Base-by-base conservation (phyloP, 345 rosid genomes). In the Turnera subulata region DNA sequence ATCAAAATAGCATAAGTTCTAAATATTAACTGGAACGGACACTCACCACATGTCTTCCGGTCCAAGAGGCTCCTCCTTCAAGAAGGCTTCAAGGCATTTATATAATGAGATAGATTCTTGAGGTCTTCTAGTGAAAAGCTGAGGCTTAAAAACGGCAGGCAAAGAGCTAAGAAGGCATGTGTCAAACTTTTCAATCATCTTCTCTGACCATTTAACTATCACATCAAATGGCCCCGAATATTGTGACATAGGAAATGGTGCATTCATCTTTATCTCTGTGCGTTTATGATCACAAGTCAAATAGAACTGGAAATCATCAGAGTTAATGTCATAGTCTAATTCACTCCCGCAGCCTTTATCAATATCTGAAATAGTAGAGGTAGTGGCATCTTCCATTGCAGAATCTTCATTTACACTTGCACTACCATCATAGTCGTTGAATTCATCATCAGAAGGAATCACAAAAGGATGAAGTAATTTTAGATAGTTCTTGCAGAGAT, bases 261-360 rank as follows among this genome's bases (percentile, higher is more conserved):
- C 35, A 49, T 44, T 50, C 73, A 68, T 62, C 58, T 29, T 25
- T 45, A 69, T 56, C 49, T 53, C 74, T 5, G 13, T 12, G 16
- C 47, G 20, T 26, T 29, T 39, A 21, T 15, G 15, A 33, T 37
- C n/a, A 54, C 65, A 25, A 12, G 20, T 17, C 16, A 55, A 16
- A 61, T 33, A 77, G 58, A 84, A 76, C 20, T 44, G 73, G 62
- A 84, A 84, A 47, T 62, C 78, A 44, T 56, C 52, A 44, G 55
- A 20, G 49, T 24, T 56, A 8, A 37, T 18, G 43, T 68, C 68
- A 50, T 73, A 75, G 56, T 69, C 76, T 33, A n/a, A 68, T 58
- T 72, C 72, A 64, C 58, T 26, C 3, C 65, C 83, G 22, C 72
- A 55, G 33, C 58, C 76, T 35, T 46, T 26, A 56, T 66, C 43